phyloP scores from a whole-genome alignment of 805 yeast species.

The Blastobotrys parvus region DNA sequence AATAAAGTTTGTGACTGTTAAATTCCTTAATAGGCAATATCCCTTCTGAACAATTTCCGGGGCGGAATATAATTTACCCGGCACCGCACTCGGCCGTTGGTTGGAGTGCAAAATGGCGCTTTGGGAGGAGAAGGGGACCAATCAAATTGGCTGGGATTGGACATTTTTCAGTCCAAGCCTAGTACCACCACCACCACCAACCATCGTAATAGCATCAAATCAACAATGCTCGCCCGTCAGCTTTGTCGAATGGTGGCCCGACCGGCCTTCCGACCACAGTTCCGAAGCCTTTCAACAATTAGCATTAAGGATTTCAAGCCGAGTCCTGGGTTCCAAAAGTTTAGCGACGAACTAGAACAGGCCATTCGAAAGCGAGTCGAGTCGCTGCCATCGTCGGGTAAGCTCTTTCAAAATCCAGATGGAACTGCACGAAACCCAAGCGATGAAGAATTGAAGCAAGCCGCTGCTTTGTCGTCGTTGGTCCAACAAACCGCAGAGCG shows the following conservation, averaged over 20 bases:
- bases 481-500: constrained; percentile 41
- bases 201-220: not conserved
- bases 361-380: constrained; percentile 57
- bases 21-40: too few relatives aligned
- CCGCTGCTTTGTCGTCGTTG: constrained; percentile 61
- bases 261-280: not conserved
- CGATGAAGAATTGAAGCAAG: constrained; percentile 58
- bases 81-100: too few relatives aligned
- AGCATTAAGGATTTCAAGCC: constrained; percentile 16
- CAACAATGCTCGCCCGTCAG: not conserved
- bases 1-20: too few relatives aligned
- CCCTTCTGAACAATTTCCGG: too few relatives aligned
- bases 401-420: constrained; percentile 64
- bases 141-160: not conserved
- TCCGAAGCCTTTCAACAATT: constrained; percentile 6
- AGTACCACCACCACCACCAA: not conserved
- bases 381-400: constrained; percentile 53
- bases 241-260: too few relatives aligned
- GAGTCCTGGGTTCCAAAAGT: constrained; percentile 15
- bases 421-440: constrained; percentile 64
- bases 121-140: too few relatives aligned
- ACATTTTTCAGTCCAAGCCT: not conserved
- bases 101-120: too few relatives aligned
- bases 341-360: constrained; percentile 15
- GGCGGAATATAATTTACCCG: too few relatives aligned